A percentile compares a stretch with the other conserved stretches of the same genome.
Conservation (phyloP, 2,329 filamentous ascomycete genomes). For the Fusarium tanahbumbuense region DNA sequence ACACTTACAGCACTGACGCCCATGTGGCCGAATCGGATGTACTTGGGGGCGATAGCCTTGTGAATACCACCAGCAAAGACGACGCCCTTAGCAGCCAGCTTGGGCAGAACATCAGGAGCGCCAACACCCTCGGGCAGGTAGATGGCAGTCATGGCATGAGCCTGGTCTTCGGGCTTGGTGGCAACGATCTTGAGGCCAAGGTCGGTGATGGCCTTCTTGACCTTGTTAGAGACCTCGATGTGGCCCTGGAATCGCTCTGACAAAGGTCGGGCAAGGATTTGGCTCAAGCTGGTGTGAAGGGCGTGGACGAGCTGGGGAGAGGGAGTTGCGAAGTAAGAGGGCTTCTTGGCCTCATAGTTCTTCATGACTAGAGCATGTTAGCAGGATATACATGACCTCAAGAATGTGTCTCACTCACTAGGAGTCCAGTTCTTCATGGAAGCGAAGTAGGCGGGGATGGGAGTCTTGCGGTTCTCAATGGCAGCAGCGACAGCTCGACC, state of each 20-base stretch:
- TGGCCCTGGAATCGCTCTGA: slow-evolving; percentile 87
- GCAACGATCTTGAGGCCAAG: slow-evolving; percentile 91
- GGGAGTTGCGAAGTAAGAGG: slow-evolving; percentile 97
- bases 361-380: slow-evolving; percentile 78
- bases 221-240: slow-evolving; percentile 79
- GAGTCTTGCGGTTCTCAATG: slow-evolving; percentile 83
- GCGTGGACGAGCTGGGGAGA: slow-evolving; percentile 94
- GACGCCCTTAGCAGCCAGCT: slow-evolving; percentile 85
- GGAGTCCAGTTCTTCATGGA: slow-evolving; percentile 98
- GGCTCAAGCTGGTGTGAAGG: slow-evolving; percentile 86
- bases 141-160: slow-evolving; percentile 97
- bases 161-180: slow-evolving; percentile 86
- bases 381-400: background rate
- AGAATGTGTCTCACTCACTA: slow-evolving; percentile 63
- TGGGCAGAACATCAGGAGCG: slow-evolving; percentile 85
- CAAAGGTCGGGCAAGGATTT: slow-evolving; percentile 85
- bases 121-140: slow-evolving; percentile 89
- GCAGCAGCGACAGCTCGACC: slow-evolving; percentile 80
- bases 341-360: slow-evolving; percentile 98
- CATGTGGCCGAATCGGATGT: slow-evolving; percentile 98
- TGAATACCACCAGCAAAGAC: slow-evolving; percentile 96
- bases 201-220: slow-evolving; percentile 85
- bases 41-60: slow-evolving; percentile 93
- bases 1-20: slow-evolving; percentile 83
- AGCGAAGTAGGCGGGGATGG: slow-evolving; percentile 90